Conservation (phyloP, 768 basidiomycete genomes). For the Multifurca ochricompacta region DNA sequence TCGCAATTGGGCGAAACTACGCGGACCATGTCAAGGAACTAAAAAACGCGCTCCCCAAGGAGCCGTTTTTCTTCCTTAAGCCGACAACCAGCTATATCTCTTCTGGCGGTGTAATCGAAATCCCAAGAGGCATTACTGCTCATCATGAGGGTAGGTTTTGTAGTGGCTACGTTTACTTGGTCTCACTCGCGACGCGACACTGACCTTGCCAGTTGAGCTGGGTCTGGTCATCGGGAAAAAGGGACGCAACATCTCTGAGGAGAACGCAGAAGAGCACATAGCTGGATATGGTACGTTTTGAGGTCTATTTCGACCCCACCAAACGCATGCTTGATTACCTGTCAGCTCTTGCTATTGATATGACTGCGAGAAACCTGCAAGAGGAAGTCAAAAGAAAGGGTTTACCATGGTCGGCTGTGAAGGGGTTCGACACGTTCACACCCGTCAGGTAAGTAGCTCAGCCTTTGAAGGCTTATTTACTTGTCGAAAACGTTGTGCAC, state of each 20-base stretch:
- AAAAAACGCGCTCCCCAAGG: constrained; percentile 79
- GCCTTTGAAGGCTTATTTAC: neutral
- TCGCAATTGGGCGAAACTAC: constrained; percentile 95
- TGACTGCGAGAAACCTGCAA: constrained; percentile 95
- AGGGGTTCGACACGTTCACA: constrained; percentile 96
- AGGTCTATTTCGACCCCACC: neutral
- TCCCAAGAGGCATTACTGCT: constrained; percentile 73
- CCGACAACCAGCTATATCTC: constrained; percentile 85
- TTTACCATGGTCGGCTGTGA: constrained; percentile 95
- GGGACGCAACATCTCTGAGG: constrained; percentile 73
- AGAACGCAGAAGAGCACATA: constrained; percentile 66
- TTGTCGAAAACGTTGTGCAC: neutral
- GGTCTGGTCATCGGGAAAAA: constrained; percentile 91
- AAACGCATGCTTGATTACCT: neutral
- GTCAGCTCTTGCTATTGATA: constrained; percentile 85
- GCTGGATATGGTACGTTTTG: constrained; percentile 77
- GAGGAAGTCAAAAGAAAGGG: constrained; percentile 87
- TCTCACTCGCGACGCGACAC: neutral
- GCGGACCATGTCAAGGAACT: constrained; percentile 88
- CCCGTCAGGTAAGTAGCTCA: constrained; percentile 61
- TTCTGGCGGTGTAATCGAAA: constrained; percentile 74
- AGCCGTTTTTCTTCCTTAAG: constrained; percentile 98
- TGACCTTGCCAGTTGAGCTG: constrained; percentile 67
- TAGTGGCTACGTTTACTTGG: neutral
- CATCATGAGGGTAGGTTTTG: constrained; percentile 77